Base-by-base conservation (phyloP, 768 basidiomycete genomes). In the Rhodotorula babjevae region DNA sequence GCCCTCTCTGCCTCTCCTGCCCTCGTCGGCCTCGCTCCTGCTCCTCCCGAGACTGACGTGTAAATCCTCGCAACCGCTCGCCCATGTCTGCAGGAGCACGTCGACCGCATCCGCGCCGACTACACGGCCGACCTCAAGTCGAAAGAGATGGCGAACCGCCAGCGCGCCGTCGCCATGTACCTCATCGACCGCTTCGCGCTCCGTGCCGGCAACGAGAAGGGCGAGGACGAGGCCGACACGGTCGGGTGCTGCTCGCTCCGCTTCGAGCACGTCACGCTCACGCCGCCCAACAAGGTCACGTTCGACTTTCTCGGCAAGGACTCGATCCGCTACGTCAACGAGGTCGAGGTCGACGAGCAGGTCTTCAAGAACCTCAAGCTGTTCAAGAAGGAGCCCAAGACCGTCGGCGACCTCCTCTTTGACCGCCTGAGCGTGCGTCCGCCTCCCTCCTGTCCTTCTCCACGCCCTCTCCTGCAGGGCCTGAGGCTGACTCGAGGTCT, bases 261-360 rank as follows among this genome's bases (percentile, higher is more conserved):
- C 44, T 95, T 90, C 81, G 93, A 98, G 81, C 96, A 99, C 81
- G 89, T 99, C 80, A 97, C 95, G 4, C 84, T 97, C 64, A 87
- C 90, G 77, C 87, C 88, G 15, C 93, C 93, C 18, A 88, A 92
- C 83, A 88, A 86, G 78, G 88, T 98, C 80, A 84, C 90, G 68
- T 95, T 99, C 81, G 96, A 98, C 82, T 99, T 98, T 84, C 85
- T 98, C 67, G 96, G 96, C 82, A 99, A 99, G 85, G 96, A 99
- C 81, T 97, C 94, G 68, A 98, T 99, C 79, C 87, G 96, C 60
- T 98, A 95, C 83, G 93, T 91, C 82, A 94, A 95, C 79, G 87
- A 87, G 72, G 93, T 97, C 62, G 83, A 87, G 64, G 93, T 98
- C 70, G 91, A 93, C 68, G 82, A 87, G 23, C 93, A 94, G 80